These are phyloP conservation scores for Reticulascus tulasneorum DNA, from an alignment of 2,329 filamentous ascomycete species.

Conservation along the genomic window DNA sequence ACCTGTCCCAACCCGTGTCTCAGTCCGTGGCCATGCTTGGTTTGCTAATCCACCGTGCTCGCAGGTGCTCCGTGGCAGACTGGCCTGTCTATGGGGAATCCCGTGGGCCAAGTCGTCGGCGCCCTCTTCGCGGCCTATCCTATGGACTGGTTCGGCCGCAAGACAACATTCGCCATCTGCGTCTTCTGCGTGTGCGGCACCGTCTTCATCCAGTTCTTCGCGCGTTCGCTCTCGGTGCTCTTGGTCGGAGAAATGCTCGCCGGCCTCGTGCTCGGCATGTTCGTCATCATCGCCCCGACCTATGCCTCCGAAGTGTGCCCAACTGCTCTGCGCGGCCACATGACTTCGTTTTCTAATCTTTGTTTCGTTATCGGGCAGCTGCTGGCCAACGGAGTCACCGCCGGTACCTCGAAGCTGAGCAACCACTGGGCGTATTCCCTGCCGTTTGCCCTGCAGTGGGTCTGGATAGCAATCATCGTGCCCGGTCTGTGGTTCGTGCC, in stretches of 20 bases:
- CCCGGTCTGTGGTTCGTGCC: conserved; percentile 43
- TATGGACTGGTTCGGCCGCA: conserved; percentile 41
- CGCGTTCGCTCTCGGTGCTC: conserved; percentile 48
- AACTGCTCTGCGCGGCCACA: conserved; percentile 50
- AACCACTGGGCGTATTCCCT: conserved; percentile 47
- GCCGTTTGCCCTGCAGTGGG: conserved; percentile 47
- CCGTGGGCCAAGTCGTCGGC: conserved; percentile 53
- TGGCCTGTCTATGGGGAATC: conserved; percentile 48
- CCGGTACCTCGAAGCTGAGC: conserved; percentile 33
- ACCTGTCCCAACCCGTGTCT: background rate
- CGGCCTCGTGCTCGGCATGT: conserved; percentile 58
- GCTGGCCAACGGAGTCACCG: conserved; percentile 44
- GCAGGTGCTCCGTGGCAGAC: conserved; percentile 41
- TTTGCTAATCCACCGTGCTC: background rate
- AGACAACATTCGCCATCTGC: conserved; percentile 39
- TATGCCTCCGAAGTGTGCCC: conserved; percentile 61
- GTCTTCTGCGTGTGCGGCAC: conserved; percentile 44
- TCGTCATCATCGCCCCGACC: conserved; percentile 54
- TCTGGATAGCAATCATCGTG: conserved; percentile 43
- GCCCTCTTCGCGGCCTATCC: conserved; percentile 46
- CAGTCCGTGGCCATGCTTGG: background rate
- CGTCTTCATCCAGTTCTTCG: conserved; percentile 62
- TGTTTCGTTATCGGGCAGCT: conserved; percentile 62
- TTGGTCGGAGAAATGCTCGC: conserved; percentile 59
- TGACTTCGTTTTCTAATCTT: conserved; percentile 58